Evolutionary conservation across 1,139 yeast species (phyloP).

Genomic region (Yamadazyma epiphylla): DNA sequence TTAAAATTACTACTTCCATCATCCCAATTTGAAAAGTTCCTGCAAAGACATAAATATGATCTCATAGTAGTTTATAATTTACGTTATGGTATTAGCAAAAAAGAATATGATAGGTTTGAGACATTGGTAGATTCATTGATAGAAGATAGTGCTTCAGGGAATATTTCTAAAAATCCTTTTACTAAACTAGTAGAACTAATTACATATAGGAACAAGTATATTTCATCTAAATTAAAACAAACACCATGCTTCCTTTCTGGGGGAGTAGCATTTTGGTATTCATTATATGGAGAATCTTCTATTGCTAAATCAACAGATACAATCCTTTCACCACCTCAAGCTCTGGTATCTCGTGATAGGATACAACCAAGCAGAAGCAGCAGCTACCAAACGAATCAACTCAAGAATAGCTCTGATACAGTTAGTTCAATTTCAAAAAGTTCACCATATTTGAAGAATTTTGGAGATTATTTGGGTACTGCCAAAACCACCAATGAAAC

Average conservation of each 20-base stretch:
- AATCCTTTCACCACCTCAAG: constrained; percentile 19
- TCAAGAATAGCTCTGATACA: constrained; percentile 4
- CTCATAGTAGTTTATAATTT: constrained; percentile 61
- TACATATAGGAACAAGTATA: constrained; percentile 32
- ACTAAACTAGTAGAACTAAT: constrained; percentile 51
- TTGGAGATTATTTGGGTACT: constrained; percentile 39
- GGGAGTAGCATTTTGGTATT: constrained; percentile 39
- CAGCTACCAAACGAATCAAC: constrained; percentile 6
- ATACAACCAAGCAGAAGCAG: constrained; percentile 13
- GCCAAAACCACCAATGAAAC: constrained; percentile 22
- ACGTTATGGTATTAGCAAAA: constrained; percentile 22
- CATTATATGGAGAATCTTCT: constrained; percentile 26
- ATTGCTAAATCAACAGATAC: constrained; percentile 18
- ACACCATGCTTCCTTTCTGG: constrained; percentile 38
- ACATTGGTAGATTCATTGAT: constrained; percentile 19
- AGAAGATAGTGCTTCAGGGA: constrained; percentile 15
- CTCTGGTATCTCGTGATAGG: constrained; percentile 16
- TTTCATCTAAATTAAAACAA: constrained; percentile 31
- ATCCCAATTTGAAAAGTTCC: constrained; percentile 49
- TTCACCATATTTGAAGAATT: constrained; percentile 32
- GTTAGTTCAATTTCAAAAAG: constrained; percentile 5
- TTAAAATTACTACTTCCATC: constrained; percentile 53
- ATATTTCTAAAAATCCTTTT: constrained; percentile 42
- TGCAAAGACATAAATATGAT: constrained; percentile 51
- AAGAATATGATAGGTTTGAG: constrained; percentile 22